These are phyloP conservation scores for Solanum hybrid DNA, from an alignment of 305 asterid genomes.

Conservation along the genomic window DNA sequence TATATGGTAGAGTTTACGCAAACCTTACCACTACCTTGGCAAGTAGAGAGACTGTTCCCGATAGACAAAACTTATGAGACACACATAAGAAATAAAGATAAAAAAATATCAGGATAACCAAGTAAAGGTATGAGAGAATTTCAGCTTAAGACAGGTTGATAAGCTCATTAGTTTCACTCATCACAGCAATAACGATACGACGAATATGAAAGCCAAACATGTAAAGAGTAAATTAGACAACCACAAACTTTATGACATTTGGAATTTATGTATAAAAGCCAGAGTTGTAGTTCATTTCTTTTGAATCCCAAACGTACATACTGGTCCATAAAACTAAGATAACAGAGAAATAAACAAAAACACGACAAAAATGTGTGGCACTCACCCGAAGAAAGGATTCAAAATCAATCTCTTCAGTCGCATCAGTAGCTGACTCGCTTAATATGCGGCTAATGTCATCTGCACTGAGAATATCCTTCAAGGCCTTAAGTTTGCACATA, in stretches of 20 bases:
- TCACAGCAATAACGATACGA: background rate
- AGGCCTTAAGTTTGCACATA: slow-evolving; percentile 52
- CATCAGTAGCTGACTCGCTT: slow-evolving; percentile 39
- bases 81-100: background rate
- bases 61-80: background rate
- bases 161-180: background rate
- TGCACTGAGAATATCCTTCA: slow-evolving; percentile 29
- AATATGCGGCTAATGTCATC: slow-evolving; percentile 57
- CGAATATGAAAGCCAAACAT: background rate
- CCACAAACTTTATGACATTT: background rate
- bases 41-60: background rate
- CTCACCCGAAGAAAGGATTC: slow-evolving; percentile 76
- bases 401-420: slow-evolving; percentile 56
- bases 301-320: background rate
- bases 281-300: background rate
- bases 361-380: background rate
- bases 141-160: background rate
- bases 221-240: background rate
- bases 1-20: background rate
- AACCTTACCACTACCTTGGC: background rate
- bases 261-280: background rate
- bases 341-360: background rate
- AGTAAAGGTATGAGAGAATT: background rate
- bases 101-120: background rate
- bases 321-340: background rate